Conservation (phyloP, 2,329 filamentous ascomycete species). For the Thermoascus crustaceus region DNA sequence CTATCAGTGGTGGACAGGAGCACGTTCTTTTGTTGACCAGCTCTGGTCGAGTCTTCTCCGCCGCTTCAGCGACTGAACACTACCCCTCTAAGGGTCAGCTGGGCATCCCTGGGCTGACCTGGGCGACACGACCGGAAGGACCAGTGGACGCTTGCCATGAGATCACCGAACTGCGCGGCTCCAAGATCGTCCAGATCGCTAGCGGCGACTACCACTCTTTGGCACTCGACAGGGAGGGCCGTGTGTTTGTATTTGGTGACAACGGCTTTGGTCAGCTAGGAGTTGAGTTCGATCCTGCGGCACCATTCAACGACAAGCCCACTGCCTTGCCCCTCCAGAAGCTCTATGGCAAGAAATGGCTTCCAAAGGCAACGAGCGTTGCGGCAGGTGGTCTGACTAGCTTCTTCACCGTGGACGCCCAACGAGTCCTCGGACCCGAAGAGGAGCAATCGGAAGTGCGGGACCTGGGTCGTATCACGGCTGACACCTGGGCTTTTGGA, state of each 20-base stretch:
- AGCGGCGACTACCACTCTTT: conserved; percentile 82
- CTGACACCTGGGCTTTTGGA: conserved; percentile 81
- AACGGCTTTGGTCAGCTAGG: conserved; percentile 88
- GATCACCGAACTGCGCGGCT: conserved; percentile 61
- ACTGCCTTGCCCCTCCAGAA: conserved; percentile 60
- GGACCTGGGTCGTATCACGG: conserved; percentile 50
- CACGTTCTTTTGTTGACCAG: conserved; percentile 81
- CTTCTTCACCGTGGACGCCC: conserved; percentile 78
- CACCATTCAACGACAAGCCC: conserved; percentile 59
- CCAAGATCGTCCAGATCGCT: conserved; percentile 65
- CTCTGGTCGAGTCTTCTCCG: conserved; percentile 76
- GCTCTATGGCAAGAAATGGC: conserved; percentile 61
- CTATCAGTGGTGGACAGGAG: conserved; percentile 71
- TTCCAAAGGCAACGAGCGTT: conserved; percentile 64
- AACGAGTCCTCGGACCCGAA: conserved; percentile 44
- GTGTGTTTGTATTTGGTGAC: conserved; percentile 81
- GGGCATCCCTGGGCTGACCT: conserved; percentile 74
- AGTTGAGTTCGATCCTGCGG: conserved; percentile 58
- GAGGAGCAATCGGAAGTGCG: conserved; percentile 34
- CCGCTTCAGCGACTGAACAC: conserved; percentile 67
- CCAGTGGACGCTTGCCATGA: conserved; percentile 78
- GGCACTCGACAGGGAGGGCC: conserved; percentile 65
- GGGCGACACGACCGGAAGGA: conserved; percentile 66
- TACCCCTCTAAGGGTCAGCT: conserved; percentile 82
- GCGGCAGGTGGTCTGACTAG: conserved; percentile 80